Conservation (phyloP, 768 basidiomycete genomes). For the Suillus tomentosus region DNA sequence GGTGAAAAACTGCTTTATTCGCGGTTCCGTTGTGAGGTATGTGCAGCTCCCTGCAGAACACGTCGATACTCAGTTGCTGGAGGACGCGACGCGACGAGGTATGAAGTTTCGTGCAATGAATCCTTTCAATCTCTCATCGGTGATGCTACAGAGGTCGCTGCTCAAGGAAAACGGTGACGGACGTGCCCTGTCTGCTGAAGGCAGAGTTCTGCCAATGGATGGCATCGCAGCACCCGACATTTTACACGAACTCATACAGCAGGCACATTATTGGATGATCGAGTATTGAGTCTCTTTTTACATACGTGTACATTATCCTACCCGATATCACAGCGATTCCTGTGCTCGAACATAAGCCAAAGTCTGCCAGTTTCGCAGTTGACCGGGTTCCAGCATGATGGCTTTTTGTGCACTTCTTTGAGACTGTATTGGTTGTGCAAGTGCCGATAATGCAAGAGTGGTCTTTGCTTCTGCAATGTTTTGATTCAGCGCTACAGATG, state of each 20-base stretch:
- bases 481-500: conserved; percentile 30
- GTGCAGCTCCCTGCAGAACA: conserved; percentile 91
- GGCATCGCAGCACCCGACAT: background rate
- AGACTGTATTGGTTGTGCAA: conserved; percentile 40
- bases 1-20: conserved; percentile 98
- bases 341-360: conserved; percentile 54
- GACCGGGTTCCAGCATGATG: conserved; percentile 55
- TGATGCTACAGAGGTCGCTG: conserved; percentile 39
- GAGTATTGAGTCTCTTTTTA: background rate
- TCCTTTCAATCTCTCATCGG: conserved; percentile 10
- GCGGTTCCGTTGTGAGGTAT: conserved; percentile 97
- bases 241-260: background rate
- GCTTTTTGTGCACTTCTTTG: conserved; percentile 59
- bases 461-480: conserved; percentile 40
- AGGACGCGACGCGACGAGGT: conserved; percentile 98
- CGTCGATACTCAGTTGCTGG: conserved; percentile 92
- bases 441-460: conserved; percentile 52
- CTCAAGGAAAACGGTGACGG: conserved; percentile 41
- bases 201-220: too few species aligned
- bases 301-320: conserved; percentile 3
- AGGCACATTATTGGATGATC: background rate
- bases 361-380: conserved; percentile 54
- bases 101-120: conserved; percentile 5
- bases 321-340: conserved; percentile 22
- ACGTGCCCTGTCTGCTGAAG: background rate